Conservation (phyloP, 83 land plant genomes). For the Picea engelmannii region DNA sequence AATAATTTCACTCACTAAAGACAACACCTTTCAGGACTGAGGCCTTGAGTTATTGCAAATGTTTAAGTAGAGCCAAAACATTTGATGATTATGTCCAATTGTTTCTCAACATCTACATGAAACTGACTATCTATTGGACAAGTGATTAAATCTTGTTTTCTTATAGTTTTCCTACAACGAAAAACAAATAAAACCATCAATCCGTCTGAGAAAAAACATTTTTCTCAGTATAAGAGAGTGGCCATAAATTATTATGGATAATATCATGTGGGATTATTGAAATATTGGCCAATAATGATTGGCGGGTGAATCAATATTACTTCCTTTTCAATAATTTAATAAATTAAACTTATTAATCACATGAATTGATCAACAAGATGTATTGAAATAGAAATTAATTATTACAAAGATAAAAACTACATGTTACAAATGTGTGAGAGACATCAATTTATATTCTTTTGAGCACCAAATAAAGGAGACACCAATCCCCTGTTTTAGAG, state of each 20-base stretch:
- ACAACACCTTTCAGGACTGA: conserved; percentile 76
- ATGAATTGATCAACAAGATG: no score
- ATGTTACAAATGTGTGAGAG: no score
- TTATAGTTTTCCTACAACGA: conserved; percentile 61
- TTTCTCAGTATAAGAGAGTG: not conserved
- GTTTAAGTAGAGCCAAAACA: conserved; percentile 57
- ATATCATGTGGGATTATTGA: not conserved
- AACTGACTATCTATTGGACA: conserved; percentile 83
- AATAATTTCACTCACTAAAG: conserved; percentile 97
- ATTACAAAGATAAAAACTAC: no score
- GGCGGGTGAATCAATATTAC: no score
- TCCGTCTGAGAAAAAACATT: not conserved
- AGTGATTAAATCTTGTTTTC: conserved; percentile 83
- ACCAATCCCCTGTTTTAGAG: no score
- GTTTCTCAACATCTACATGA: conserved; percentile 77
- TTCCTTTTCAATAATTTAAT: no score
- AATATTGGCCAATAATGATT: no score
- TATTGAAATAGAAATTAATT: no score
- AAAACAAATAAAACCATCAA: not conserved
- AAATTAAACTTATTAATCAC: no score
- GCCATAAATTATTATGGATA: not conserved
- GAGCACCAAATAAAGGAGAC: no score
- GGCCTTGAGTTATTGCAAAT: conserved; percentile 54
- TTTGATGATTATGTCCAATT: conserved; percentile 94
- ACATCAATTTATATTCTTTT: no score